Evolutionary conservation across 192 early-diverging fungal genomes (phyloP).

Genomic region (Podila minutissima): DNA sequence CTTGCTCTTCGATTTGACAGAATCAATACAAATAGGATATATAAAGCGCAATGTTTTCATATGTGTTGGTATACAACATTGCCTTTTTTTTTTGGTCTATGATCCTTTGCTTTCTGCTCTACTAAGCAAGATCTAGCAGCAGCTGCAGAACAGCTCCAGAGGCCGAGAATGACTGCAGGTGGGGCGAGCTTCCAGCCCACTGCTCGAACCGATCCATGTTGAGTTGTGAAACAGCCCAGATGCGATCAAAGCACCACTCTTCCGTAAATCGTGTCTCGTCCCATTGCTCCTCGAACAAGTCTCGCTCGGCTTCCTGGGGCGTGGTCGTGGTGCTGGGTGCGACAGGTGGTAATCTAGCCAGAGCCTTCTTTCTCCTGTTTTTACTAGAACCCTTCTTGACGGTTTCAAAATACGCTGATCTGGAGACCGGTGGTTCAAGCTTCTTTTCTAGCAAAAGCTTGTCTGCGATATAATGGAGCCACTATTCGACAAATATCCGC

Average conservation of each 20-base stretch:
- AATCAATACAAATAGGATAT: too few relatives aligned
- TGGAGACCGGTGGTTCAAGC: constrained; percentile 19
- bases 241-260: constrained; percentile 22
- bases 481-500: constrained; percentile 23
- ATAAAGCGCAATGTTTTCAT: too few relatives aligned
- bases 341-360: not conserved
- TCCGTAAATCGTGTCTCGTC: constrained; percentile 6
- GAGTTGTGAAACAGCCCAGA: constrained; percentile 19
- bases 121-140: constrained; percentile 3
- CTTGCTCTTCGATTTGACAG: too few relatives aligned
- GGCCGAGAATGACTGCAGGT: constrained; percentile 2
- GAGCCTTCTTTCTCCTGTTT: not conserved
- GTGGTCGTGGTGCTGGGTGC: not conserved
- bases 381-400: not conserved
- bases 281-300: not conserved
- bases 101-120: not conserved
- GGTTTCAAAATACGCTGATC: not conserved
- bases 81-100: not conserved
- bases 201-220: constrained; percentile 15
- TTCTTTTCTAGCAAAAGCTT: constrained; percentile 54
- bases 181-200: not conserved
- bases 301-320: not conserved
- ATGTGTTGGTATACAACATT: too few relatives aligned
- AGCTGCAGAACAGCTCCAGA: constrained; percentile 21
- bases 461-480: constrained; percentile 60